These are phyloP conservation scores for Kwoniella dendrophila DNA, from an alignment of 768 basidiomycete genomes.

Conservation along the genomic window DNA sequence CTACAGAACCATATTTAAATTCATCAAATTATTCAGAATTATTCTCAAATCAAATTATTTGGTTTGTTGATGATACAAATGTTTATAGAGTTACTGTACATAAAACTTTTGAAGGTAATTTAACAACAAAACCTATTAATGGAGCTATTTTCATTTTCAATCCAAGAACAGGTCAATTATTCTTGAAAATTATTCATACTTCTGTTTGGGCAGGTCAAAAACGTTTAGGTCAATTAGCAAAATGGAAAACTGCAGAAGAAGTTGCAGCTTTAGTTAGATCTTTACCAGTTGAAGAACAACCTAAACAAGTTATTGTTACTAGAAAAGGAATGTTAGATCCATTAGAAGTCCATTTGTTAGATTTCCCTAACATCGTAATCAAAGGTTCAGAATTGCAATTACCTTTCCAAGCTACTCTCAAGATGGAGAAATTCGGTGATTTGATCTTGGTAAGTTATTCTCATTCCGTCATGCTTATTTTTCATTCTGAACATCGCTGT, in stretches of 20 bases:
- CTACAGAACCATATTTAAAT: conserved; percentile 98
- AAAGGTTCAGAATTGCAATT: conserved; percentile 97
- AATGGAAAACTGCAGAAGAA: conserved; percentile 96
- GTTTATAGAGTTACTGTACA: conserved; percentile 87
- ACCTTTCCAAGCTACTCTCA: conserved; percentile 99
- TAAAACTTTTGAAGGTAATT: conserved; percentile 99
- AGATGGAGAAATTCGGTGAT: conserved; percentile 99
- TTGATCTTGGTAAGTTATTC: conserved; percentile 70
- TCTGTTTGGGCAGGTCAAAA: conserved; percentile 99
- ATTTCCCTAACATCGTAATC: conserved; percentile 99
- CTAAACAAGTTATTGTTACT: conserved; percentile 99
- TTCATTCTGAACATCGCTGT: background rate
- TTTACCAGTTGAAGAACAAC: conserved; percentile 98
- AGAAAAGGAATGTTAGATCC: conserved; percentile 97
- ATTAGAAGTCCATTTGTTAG: conserved; percentile 95
- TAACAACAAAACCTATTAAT: conserved; percentile 97
- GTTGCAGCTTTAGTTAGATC: conserved; percentile 96
- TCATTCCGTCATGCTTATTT: background rate
- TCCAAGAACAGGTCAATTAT: conserved; percentile 94
- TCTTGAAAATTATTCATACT: conserved; percentile 98
- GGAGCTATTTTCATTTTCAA: conserved; percentile 97
- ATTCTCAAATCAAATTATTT: conserved; percentile 98
- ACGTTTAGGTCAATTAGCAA: conserved; percentile 97
- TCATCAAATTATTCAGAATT: conserved; percentile 89
- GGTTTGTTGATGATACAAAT: conserved; percentile 99